Conservation (phyloP, 2,329 filamentous ascomycete genomes). For the Ramularia endophylla region DNA sequence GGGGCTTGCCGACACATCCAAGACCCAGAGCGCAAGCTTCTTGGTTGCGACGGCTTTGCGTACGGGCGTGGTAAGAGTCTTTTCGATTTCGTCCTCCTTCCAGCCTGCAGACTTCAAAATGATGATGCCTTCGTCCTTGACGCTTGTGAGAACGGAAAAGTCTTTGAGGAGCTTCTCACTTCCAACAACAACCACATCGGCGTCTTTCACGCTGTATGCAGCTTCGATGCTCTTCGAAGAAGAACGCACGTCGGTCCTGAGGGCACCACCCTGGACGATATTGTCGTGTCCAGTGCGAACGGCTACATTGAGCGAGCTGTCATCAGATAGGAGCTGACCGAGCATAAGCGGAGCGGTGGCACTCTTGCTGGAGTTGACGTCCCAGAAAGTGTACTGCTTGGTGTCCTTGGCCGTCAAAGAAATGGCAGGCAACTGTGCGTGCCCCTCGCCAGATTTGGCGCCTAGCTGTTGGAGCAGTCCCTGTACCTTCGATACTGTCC, state of each 20-base stretch:
- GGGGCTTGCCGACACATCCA: constrained; percentile 65
- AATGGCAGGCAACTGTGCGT: constrained; percentile 33
- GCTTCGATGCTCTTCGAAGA: constrained; percentile 79
- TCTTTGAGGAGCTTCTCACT: constrained; percentile 74
- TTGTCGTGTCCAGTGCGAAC: constrained; percentile 57
- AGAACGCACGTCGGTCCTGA: constrained; percentile 79
- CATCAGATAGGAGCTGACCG: constrained; percentile 54
- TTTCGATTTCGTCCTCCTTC: constrained; percentile 86
- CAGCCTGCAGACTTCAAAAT: constrained; percentile 65
- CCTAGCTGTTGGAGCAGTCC: constrained; percentile 44
- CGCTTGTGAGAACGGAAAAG: constrained; percentile 55
- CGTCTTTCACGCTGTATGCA: constrained; percentile 71
- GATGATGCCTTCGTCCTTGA: constrained; percentile 34
- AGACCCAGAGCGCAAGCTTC: constrained; percentile 63
- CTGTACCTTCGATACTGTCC: constrained; percentile 52
- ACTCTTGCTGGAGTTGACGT: constrained; percentile 68
- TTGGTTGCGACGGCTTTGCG: constrained; percentile 67
- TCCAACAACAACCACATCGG: constrained; percentile 73
- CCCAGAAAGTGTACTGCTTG: constrained; percentile 94
- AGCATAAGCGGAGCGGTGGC: constrained; percentile 58
- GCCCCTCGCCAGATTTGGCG: constrained; percentile 34
- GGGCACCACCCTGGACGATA: constrained; percentile 64
- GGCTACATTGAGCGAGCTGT: constrained; percentile 57
- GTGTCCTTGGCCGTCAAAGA: constrained; percentile 44
- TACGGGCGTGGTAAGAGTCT: constrained; percentile 66